These are phyloP conservation scores for Dissophora ornata DNA, from an alignment of 192 early-diverging fungal species.

Conservation along the genomic window DNA sequence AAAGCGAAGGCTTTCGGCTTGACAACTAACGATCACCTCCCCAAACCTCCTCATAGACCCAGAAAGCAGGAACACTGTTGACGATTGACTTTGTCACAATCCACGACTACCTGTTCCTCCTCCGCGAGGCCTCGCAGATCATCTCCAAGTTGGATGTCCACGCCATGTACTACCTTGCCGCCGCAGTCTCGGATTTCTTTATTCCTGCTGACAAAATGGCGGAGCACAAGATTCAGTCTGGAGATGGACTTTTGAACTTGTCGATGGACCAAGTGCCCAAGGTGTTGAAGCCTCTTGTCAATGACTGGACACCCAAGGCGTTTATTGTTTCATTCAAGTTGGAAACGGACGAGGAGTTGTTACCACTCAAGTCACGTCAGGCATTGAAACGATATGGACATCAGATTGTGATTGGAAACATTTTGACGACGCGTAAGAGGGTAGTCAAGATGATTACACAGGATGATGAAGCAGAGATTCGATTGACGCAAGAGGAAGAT, in stretches of 20 bases:
- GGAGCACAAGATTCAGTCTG: slow-evolving; percentile 98
- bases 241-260: slow-evolving; percentile 85
- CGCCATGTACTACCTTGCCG: slow-evolving; percentile 96
- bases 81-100: slow-evolving; percentile 91
- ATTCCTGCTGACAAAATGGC: slow-evolving; percentile 93
- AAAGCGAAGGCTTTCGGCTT: too few relatives aligned
- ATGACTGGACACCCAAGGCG: slow-evolving; percentile 87
- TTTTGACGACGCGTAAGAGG: slow-evolving; percentile 88
- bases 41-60: slow-evolving; percentile 58
- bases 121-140: slow-evolving; percentile 78
- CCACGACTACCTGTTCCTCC: slow-evolving; percentile 90
- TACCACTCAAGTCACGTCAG: slow-evolving; percentile 83
- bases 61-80: slow-evolving; percentile 71
- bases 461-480: slow-evolving; percentile 58
- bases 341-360: slow-evolving; percentile 88
- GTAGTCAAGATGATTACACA: slow-evolving; percentile 77
- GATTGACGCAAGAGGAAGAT: slow-evolving; percentile 65
- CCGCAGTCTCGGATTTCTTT: slow-evolving; percentile 98
- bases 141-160: slow-evolving; percentile 72
- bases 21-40: too few relatives aligned
- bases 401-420: slow-evolving; percentile 97
- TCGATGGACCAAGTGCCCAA: slow-evolving; percentile 98
- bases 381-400: slow-evolving; percentile 91
- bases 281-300: slow-evolving; percentile 92
- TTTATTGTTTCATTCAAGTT: slow-evolving; percentile 99